Evolutionary conservation across 805 yeast species (phyloP).

Genomic region (Saturnispora besseyi): DNA sequence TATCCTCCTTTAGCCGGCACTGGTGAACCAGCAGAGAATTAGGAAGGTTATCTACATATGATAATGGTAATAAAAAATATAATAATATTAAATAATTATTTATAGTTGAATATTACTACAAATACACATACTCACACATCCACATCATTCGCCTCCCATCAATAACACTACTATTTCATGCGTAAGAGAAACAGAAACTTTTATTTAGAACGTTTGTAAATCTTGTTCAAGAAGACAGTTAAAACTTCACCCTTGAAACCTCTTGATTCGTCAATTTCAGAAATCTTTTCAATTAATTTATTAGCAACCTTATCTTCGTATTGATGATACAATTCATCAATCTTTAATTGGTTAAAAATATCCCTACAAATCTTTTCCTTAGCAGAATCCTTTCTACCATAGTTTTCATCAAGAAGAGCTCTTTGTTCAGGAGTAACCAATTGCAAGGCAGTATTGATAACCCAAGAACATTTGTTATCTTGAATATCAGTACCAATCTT

Average conservation of each 20-base stretch:
- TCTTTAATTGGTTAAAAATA: slow-evolving; percentile 63
- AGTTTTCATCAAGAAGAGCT: slow-evolving; percentile 70
- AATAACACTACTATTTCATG: too few species aligned
- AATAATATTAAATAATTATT: not conserved
- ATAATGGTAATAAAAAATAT: not conserved
- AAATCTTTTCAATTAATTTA: slow-evolving; percentile 56
- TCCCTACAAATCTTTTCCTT: slow-evolving; percentile 65
- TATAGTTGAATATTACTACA: not conserved
- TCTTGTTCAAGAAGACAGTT: slow-evolving; percentile 75
- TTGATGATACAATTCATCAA: slow-evolving; percentile 60
- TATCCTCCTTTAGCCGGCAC: slow-evolving; percentile 32
- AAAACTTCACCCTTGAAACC: slow-evolving; percentile 92
- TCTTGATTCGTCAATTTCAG: slow-evolving; percentile 73
- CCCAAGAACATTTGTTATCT: slow-evolving; percentile 98
- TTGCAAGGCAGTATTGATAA: slow-evolving; percentile 84
- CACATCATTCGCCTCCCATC: too few species aligned
- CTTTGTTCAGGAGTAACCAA: slow-evolving; percentile 77
- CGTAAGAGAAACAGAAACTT: not conserved
- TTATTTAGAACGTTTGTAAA: slow-evolving; percentile 88
- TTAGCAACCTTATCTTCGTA: slow-evolving; percentile 76
- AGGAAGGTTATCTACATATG: not conserved
- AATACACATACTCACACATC: not conserved
- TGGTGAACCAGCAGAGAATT: slow-evolving; percentile 14
- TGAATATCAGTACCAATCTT: slow-evolving; percentile 97
- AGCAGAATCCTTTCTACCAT: slow-evolving; percentile 70